A percentile compares a stretch with the other conserved stretches of the same genome.
Conservation (phyloP, 2,329 filamentous ascomycete genomes). For the Chrysoporthe puriensis region DNA sequence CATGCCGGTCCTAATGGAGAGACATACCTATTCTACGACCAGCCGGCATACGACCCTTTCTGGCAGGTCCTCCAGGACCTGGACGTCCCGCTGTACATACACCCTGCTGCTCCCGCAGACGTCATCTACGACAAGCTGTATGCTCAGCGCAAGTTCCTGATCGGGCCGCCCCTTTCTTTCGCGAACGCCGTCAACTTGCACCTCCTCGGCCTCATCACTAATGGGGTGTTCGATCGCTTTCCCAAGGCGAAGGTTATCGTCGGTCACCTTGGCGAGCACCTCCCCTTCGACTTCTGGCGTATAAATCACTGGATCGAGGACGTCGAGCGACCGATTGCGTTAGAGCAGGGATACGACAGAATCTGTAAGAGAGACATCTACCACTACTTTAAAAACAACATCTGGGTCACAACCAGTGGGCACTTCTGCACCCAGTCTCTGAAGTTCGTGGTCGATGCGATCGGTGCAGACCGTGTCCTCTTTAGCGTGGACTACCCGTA, state of each 20-base stretch:
- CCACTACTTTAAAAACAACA: constrained; percentile 56
- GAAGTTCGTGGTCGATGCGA: constrained; percentile 51
- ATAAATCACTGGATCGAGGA: constrained; percentile 61
- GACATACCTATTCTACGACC: constrained; percentile 67
- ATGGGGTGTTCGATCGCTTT: constrained; percentile 54
- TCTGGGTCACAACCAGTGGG: constrained; percentile 61
- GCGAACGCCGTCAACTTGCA: constrained; percentile 63
- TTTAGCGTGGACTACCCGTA: constrained; percentile 59
- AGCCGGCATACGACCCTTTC: constrained; percentile 63
- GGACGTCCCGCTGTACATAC: constrained; percentile 67
- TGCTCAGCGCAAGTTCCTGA: constrained; percentile 60
- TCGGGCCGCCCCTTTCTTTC: constrained; percentile 63
- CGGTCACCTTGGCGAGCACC: constrained; percentile 53
- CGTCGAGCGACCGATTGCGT: constrained; percentile 25
- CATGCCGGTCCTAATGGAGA: constrained; percentile 61
- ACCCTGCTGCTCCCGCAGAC: constrained; percentile 62
- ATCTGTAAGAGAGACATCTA: constrained; percentile 52
- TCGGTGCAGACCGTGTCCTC: constrained; percentile 54
- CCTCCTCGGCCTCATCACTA: constrained; percentile 53
- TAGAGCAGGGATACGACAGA: constrained; percentile 54
- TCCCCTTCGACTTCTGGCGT: constrained; percentile 54
- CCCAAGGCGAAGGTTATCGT: constrained; percentile 51
- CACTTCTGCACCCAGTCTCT: constrained; percentile 59
- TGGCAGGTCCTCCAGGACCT: constrained; percentile 62
- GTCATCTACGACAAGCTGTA: constrained; percentile 41